phyloP scores from a whole-genome alignment of 768 basidiomycete genomes.

The Suillus tomentosus region DNA sequence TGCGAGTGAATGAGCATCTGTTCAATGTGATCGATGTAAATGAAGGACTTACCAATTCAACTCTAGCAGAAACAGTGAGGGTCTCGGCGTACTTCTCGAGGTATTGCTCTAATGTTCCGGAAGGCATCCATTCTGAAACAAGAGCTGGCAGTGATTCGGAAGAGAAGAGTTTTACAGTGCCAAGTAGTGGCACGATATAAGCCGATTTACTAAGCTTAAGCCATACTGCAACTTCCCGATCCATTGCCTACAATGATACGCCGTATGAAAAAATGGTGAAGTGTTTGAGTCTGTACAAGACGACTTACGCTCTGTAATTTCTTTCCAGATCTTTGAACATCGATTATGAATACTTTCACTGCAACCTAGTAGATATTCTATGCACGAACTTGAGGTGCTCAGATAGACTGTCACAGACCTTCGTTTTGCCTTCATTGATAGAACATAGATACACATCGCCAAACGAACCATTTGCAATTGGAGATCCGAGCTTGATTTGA shows the following conservation, averaged over 20 bases:
- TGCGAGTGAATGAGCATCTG: background rate
- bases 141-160: background rate
- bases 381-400: background rate
- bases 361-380: background rate
- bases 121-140: background rate
- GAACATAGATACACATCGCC: background rate
- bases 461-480: background rate
- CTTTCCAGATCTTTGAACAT: background rate
- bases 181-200: background rate
- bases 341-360: background rate
- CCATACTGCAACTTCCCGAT: background rate
- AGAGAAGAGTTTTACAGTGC: background rate
- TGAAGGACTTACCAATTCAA: background rate
- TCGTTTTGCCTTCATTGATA: background rate
- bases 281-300: background rate
- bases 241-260: background rate
- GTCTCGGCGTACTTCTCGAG: background rate
- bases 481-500: background rate
- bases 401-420: background rate
- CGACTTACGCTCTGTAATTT: background rate
- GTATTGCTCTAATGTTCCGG: background rate
- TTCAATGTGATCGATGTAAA: background rate
- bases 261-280: background rate
- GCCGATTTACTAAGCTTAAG: background rate
- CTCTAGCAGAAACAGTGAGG: background rate